A percentile compares a stretch with the other conserved stretches of the same genome.
phyloP scores from a whole-genome alignment of 495 filamentous ascomycete genomes.

The Talaromyces nanjingensis region DNA sequence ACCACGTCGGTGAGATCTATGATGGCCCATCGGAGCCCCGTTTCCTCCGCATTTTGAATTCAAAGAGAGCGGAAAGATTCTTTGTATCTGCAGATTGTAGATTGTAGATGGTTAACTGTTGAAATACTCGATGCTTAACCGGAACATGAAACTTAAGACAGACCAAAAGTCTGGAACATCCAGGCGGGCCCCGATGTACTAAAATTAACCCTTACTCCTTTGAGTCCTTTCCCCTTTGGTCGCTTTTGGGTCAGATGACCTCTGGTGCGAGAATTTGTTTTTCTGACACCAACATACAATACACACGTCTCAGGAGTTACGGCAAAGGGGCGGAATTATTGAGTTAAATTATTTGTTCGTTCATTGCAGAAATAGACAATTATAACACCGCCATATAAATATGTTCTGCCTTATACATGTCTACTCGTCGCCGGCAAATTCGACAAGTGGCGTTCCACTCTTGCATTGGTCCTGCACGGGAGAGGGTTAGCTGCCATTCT shows the following conservation, averaged over 20 bases:
- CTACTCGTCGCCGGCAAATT: slow-evolving; percentile 32
- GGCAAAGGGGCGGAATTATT: background rate
- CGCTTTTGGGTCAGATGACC: background rate
- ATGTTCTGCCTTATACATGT: background rate
- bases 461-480: slow-evolving; percentile 48
- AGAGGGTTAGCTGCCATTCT: slow-evolving; percentile 21
- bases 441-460: slow-evolving; percentile 50
- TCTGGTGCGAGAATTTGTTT: background rate
- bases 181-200: background rate
- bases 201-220: background rate
- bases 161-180: background rate
- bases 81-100: background rate
- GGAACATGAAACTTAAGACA: background rate
- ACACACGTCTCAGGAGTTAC: background rate
- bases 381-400: background rate
- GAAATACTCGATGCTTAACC: too few relatives aligned
- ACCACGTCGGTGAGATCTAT: background rate
- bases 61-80: background rate
- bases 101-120: too few relatives aligned
- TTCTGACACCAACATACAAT: background rate
- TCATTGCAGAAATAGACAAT: background rate
- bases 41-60: background rate
- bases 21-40: background rate
- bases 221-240: background rate
- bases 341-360: background rate